A percentile compares a stretch with the other conserved stretches of the same genome.
Evolutionary conservation across 2,329 filamentous ascomycete species (phyloP).

Genomic region (Ophiostoma himal-ulmi): DNA sequence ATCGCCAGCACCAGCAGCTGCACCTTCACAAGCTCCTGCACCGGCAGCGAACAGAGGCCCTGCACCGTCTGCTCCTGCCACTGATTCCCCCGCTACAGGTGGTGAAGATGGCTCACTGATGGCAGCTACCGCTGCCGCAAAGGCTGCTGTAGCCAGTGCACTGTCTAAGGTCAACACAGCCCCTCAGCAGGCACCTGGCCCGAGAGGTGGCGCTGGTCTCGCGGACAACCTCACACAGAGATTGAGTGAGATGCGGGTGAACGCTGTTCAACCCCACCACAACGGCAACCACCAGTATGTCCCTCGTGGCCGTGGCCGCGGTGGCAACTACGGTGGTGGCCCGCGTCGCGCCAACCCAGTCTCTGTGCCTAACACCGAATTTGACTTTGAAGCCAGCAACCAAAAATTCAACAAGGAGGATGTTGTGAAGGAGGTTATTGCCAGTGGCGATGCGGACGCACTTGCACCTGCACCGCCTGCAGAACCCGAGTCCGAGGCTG

Average conservation of each 20-base stretch:
- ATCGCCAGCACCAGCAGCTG: not conserved
- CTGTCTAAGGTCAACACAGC: slow-evolving; percentile 35
- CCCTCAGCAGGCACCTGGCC: slow-evolving; percentile 71
- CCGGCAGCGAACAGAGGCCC: not conserved
- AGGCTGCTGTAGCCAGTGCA: slow-evolving; percentile 62
- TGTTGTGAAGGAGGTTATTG: slow-evolving; percentile 80
- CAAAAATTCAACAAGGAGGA: slow-evolving; percentile 86
- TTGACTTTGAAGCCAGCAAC: slow-evolving; percentile 82
- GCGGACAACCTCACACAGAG: slow-evolving; percentile 69
- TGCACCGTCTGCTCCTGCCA: not conserved
- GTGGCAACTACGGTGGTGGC: slow-evolving; percentile 42
- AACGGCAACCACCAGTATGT: slow-evolving; percentile 9
- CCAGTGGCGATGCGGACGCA: slow-evolving; percentile 36
- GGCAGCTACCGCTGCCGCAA: slow-evolving; percentile 68
- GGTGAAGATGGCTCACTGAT: slow-evolving; percentile 41
- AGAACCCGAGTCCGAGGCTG: slow-evolving; percentile 28
- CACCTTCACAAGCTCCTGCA: not conserved
- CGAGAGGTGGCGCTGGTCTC: slow-evolving; percentile 39
- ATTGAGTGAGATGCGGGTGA: slow-evolving; percentile 70
- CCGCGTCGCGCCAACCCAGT: slow-evolving; percentile 57
- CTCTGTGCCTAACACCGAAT: slow-evolving; percentile 84
- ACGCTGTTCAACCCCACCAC: slow-evolving; percentile 36
- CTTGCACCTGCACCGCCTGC: slow-evolving; percentile 27
- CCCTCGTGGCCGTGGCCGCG: slow-evolving; percentile 37
- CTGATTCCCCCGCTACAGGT: slow-evolving; percentile 23